Percentiles rank a stretch among this genome's conserved stretches.
Evolutionary conservation across 2,329 filamentous ascomycete species (phyloP).

Genomic region (Fusarium coffeatum): DNA sequence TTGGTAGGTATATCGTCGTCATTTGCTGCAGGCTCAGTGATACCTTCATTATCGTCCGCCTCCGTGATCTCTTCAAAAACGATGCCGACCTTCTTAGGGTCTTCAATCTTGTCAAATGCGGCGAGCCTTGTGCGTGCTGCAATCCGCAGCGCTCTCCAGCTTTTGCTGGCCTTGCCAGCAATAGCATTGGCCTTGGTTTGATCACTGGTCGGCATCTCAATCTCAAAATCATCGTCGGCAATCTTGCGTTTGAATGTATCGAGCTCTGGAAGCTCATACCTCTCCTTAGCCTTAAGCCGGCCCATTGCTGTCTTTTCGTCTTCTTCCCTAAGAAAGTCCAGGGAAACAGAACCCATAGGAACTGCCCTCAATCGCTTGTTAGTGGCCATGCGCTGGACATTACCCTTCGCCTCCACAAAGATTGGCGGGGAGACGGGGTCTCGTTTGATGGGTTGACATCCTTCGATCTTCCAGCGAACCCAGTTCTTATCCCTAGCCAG

Average conservation of each 20-base stretch:
- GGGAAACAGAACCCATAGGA: constrained; percentile 77
- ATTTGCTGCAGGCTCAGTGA: constrained; percentile 49
- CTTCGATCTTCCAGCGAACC: constrained; percentile 98
- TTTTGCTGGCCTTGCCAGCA: constrained; percentile 85
- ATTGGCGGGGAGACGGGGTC: constrained; percentile 75
- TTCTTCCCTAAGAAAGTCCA: constrained; percentile 81
- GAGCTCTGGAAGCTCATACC: constrained; percentile 76
- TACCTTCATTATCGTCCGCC: constrained; percentile 51
- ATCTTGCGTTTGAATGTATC: constrained; percentile 79
- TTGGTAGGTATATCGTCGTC: constrained; percentile 60
- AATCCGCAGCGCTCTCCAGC: constrained; percentile 88
- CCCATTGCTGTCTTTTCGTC: constrained; percentile 71
- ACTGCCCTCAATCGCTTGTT: constrained; percentile 76
- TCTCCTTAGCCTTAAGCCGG: constrained; percentile 72
- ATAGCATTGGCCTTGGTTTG: constrained; percentile 66
- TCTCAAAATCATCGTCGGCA: constrained; percentile 83
- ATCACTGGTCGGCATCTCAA: constrained; percentile 80
- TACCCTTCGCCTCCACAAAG: constrained; percentile 75
- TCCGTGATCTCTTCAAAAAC: constrained; percentile 66
- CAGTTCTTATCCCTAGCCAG: constrained; percentile 97
- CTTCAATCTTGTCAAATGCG: constrained; percentile 88
- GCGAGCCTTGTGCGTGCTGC: constrained; percentile 79
- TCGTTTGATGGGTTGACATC: constrained; percentile 86
- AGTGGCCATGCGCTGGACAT: constrained; percentile 73
- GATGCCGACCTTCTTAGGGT: constrained; percentile 75